Conservation (phyloP, 1,139 yeast genomes). For the Hansenula anomala region DNA sequence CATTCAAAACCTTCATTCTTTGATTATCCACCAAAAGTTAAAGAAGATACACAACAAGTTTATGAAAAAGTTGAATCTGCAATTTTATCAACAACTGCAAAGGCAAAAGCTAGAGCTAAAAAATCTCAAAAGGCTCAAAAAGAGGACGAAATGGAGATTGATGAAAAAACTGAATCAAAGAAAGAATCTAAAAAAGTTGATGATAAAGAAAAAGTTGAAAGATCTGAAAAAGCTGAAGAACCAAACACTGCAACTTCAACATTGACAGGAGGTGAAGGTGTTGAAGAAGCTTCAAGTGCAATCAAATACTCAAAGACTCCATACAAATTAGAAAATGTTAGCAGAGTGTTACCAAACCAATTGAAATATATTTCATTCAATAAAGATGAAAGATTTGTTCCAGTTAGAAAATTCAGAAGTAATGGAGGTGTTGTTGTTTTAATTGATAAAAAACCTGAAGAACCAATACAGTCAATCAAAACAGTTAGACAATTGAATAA, state of each 20-base stretch:
- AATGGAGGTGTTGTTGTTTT: conserved; percentile 79
- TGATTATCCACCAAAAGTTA: conserved; percentile 87
- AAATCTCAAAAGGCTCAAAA: conserved; percentile 52
- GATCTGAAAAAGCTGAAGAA: conserved; percentile 20
- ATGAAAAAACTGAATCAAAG: conserved; percentile 26
- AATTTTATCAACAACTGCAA: conserved; percentile 86
- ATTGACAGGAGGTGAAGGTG: conserved; percentile 25
- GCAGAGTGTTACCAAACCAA: conserved; percentile 91
- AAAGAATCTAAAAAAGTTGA: conserved; percentile 19
- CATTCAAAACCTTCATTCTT: conserved; percentile 76
- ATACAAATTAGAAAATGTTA: conserved; percentile 69
- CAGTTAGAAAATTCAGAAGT: conserved; percentile 78
- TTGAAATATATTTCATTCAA: conserved; percentile 75
- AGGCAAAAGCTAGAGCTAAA: conserved; percentile 89
- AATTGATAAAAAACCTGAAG: conserved; percentile 64
- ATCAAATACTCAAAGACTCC: conserved; percentile 52
- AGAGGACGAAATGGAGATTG: conserved; percentile 31
- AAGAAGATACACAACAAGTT: conserved; percentile 74
- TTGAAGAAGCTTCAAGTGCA: conserved; percentile 25
- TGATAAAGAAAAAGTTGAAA: conserved; percentile 24
- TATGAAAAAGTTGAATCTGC: conserved; percentile 92
- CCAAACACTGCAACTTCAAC: conserved; percentile 15
- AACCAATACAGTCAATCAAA: conserved; percentile 63
- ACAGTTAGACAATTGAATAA: conserved; percentile 81
- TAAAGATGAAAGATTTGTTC: conserved; percentile 73